A percentile compares a stretch with the other conserved stretches of the same genome.
Conservation (phyloP, 768 basidiomycete species). For the Fomitopsis pulvina region DNA sequence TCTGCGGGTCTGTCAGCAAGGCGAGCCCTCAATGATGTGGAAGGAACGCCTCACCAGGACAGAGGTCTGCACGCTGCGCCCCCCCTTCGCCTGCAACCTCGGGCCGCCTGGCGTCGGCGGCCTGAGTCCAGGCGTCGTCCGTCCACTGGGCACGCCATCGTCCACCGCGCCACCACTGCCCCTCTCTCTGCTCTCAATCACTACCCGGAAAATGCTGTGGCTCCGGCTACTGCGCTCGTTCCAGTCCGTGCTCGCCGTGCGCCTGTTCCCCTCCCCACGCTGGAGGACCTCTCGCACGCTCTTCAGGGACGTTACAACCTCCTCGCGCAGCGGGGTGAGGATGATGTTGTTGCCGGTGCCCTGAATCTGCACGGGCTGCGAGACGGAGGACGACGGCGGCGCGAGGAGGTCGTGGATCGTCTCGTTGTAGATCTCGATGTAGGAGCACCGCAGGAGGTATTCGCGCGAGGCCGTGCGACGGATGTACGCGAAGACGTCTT, state of each 20-base stretch:
- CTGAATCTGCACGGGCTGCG: conserved; percentile 66
- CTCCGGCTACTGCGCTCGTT: conserved; percentile 92
- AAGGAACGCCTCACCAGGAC: conserved; percentile 47
- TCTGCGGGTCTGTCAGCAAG: conserved; percentile 35
- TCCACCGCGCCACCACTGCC: conserved; percentile 29
- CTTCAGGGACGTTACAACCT: conserved; percentile 88
- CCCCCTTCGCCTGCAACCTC: conserved; percentile 68
- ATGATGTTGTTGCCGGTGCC: conserved; percentile 56
- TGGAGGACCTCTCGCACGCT: conserved; percentile 80
- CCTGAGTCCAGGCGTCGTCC: conserved; percentile 46
- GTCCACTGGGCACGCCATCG: conserved; percentile 42
- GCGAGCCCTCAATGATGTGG: not conserved
- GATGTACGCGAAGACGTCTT: conserved; percentile 86
- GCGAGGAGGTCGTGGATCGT: conserved; percentile 81
- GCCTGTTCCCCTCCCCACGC: conserved; percentile 79
- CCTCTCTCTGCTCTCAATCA: conserved; percentile 81
- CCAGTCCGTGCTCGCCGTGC: conserved; percentile 98
- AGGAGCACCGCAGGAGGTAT: conserved; percentile 92
- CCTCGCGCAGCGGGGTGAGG: conserved; percentile 77
- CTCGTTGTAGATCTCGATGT: conserved; percentile 98
- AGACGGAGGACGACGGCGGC: conserved; percentile 45
- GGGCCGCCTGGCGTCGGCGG: conserved; percentile 54
- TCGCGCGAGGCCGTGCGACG: conserved; percentile 71
- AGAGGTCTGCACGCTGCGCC: conserved; percentile 71
- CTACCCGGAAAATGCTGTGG: conserved; percentile 90